Evolutionary conservation across 1,139 yeast species (phyloP), one percentile per base, ranked within the genome.

Genomic region (Taiozyma sp.): DNA sequence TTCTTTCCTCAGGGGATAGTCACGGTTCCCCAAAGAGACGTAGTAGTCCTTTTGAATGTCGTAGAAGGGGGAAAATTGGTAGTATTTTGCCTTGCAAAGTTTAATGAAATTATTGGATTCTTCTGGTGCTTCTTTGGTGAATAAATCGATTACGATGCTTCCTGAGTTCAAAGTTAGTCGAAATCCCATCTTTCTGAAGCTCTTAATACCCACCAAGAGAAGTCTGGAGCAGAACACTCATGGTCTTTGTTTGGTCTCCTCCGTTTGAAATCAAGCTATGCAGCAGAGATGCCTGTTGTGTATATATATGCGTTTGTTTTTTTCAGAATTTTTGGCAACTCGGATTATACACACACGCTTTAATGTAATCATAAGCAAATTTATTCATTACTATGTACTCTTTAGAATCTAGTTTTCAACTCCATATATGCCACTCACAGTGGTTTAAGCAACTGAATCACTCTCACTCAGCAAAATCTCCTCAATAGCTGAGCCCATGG

Each of bases 401-500:
- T 28, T 13, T 30, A 12, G 4, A 2, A 30, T 30, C 34, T 30
- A 30, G 12, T 4, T 4, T 30, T 19, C 8, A 30, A 4, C 4
- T 13, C 7, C 12, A 30, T 32, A 32, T 32, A 32, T n/a, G n/a
- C 16, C 36, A 32, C 36, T 32, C 3, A 32, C 5, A 30, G n/a
- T 30, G 6, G 7, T 4, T 32, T 8, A 30, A 32, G 36, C 36
- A n/a, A n/a, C 8, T 9, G 7, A 38, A 28, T 16, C 34, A 16
- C 46, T 70, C 55, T 83, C 88, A 10, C 81, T 84, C 48, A 76
- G 78, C 12, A 75, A 56, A 23, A 90, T 75, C 0, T 89, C 83
- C 47, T 73, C 65, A 50, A 91, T 70, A 0, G 95, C 96, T 51
- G 76, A 74, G 0, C 88, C 95, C 70, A 90, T 81, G 1, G 83